A percentile compares a stretch with the other conserved stretches of the same genome.
These are phyloP conservation scores for Clausena lansium DNA, from an alignment of 345 rosid species.

Conservation along the genomic window DNA sequence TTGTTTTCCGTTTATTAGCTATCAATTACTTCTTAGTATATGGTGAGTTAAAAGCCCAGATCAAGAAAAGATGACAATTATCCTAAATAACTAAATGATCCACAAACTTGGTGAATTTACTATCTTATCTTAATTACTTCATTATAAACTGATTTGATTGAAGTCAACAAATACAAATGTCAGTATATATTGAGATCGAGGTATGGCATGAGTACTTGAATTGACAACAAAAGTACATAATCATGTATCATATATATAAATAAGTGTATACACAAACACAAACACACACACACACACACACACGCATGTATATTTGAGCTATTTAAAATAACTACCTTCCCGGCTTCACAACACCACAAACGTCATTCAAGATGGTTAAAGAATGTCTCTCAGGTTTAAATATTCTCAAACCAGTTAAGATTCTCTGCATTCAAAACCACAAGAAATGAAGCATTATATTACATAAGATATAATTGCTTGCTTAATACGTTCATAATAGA, in stretches of 20 bases:
- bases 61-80: too few relatives aligned
- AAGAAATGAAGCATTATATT: too few relatives aligned
- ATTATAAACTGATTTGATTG: neutral
- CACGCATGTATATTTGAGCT: neutral
- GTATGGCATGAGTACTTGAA: neutral
- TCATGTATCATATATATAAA: too few relatives aligned
- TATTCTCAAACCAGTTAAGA: slow-evolving; percentile 40
- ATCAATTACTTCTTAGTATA: neutral
- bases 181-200: neutral
- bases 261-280: too few relatives aligned
- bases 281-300: too few relatives aligned
- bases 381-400: slow-evolving; percentile 43
- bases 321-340: slow-evolving; percentile 51
- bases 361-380: slow-evolving; percentile 54
- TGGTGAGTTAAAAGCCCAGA: neutral
- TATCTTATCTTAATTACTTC: neutral
- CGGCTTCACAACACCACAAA: slow-evolving; percentile 66
- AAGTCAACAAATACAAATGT: neutral
- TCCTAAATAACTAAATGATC: neutral
- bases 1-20: neutral
- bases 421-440: slow-evolving; percentile 33
- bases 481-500: too few relatives aligned
- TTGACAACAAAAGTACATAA: too few relatives aligned
- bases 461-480: too few relatives aligned
- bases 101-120: neutral